Conservation (phyloP, 805 yeast genomes). For the Lipomyces mesembrius region DNA sequence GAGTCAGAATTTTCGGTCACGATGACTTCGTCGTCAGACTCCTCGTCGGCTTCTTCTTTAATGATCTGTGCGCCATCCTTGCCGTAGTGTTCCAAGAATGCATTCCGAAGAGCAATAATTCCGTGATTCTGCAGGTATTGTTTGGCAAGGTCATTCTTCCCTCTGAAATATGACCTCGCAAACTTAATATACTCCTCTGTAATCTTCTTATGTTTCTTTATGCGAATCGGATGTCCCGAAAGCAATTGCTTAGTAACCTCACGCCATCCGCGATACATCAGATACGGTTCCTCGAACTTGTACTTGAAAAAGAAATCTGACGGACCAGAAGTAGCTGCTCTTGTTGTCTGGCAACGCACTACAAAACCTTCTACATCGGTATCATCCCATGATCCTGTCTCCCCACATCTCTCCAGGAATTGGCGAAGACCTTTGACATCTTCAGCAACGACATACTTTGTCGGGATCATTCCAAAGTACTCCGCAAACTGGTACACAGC, state of each 20-base stretch:
- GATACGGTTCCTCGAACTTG: conserved; percentile 94
- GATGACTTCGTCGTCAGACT: conserved; percentile 20
- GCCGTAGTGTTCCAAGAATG: conserved; percentile 60
- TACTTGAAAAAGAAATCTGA: conserved; percentile 78
- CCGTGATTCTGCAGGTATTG: conserved; percentile 65
- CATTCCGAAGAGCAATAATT: conserved; percentile 70
- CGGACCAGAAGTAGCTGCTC: conserved; percentile 10
- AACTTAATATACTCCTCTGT: conserved; percentile 72
- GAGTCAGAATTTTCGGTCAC: conserved; percentile 26
- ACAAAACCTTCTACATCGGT: conserved; percentile 93
- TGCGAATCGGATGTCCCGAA: conserved; percentile 43
- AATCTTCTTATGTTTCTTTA: conserved; percentile 60
- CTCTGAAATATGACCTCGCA: conserved; percentile 59
- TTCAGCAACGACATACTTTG: conserved; percentile 53
- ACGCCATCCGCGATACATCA: conserved; percentile 87
- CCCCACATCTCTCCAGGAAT: conserved; percentile 61
- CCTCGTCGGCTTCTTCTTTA: conserved; percentile 48
- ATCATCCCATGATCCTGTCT: conserved; percentile 71
- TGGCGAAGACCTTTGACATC: conserved; percentile 51
- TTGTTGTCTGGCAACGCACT: conserved; percentile 59
- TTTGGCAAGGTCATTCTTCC: conserved; percentile 53
- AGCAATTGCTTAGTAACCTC: conserved; percentile 75
- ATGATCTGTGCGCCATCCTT: conserved; percentile 60
- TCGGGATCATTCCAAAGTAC: conserved; percentile 67
- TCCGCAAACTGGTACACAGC: conserved; percentile 64